Evolutionary conservation across 2,329 filamentous ascomycete species (phyloP).

Genomic region (Byssochlamys sp.): DNA sequence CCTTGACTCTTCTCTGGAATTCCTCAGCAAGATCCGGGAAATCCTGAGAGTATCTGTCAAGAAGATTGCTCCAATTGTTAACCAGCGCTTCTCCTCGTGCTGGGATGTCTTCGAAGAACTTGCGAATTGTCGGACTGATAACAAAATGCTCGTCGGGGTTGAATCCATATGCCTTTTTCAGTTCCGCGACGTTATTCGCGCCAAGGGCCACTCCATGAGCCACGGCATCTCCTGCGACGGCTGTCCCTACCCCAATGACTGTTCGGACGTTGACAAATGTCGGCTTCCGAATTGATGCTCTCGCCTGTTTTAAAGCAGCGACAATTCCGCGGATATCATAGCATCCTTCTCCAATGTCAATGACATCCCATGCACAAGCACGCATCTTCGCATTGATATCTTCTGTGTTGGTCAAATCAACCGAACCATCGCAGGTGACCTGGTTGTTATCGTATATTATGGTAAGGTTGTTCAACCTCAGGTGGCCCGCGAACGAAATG

Average conservation of each 20-base stretch:
- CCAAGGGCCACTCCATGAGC: slow-evolving; percentile 53
- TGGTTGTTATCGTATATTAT: slow-evolving; percentile 55
- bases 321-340: slow-evolving; percentile 42
- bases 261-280: slow-evolving; percentile 50
- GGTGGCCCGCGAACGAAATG: slow-evolving; percentile 48
- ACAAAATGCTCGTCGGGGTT: slow-evolving; percentile 41
- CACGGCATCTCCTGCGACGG: slow-evolving; percentile 41
- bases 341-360: slow-evolving; percentile 46
- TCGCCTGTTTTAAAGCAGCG: slow-evolving; percentile 35
- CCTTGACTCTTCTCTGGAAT: slow-evolving; percentile 40
- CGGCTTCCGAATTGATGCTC: slow-evolving; percentile 36
- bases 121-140: slow-evolving; percentile 37
- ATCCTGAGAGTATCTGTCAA: slow-evolving; percentile 34
- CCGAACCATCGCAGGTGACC: slow-evolving; percentile 49
- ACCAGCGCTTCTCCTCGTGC: slow-evolving; percentile 39
- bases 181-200: slow-evolving; percentile 43
- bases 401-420: slow-evolving; percentile 47
- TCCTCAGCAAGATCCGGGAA: slow-evolving; percentile 42
- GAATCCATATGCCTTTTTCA: slow-evolving; percentile 45
- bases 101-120: slow-evolving; percentile 45
- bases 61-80: slow-evolving; percentile 40
- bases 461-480: slow-evolving; percentile 47
- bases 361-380: slow-evolving; percentile 47
- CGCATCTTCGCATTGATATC: slow-evolving; percentile 51
- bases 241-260: slow-evolving; percentile 41